phyloP scores from a whole-genome alignment of 2,329 filamentous ascomycete species.

The Fonsecaea multimorphosa region DNA sequence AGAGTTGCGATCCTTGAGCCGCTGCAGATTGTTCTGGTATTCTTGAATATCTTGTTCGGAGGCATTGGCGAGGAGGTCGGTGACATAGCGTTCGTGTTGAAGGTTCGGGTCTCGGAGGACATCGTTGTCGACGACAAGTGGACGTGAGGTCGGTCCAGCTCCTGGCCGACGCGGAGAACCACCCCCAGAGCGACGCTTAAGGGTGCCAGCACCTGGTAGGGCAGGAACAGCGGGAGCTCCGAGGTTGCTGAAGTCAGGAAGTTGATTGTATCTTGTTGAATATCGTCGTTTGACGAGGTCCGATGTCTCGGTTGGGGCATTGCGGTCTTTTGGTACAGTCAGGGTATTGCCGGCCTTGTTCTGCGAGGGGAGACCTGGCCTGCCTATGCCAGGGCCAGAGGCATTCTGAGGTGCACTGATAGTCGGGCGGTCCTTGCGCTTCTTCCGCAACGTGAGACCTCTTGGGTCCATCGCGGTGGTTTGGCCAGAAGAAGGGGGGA shows the following conservation, averaged over 20 bases:
- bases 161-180: constrained; percentile 63
- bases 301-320: constrained; percentile 54
- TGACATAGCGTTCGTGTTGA: constrained; percentile 73
- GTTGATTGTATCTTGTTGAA: constrained; percentile 86
- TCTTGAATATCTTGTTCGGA: constrained; percentile 84
- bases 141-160: constrained; percentile 56
- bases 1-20: constrained; percentile 77
- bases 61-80: constrained; percentile 77
- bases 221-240: constrained; percentile 73
- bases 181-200: constrained; percentile 48
- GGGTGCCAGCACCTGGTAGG: constrained; percentile 60
- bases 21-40: constrained; percentile 76
- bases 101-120: constrained; percentile 80
- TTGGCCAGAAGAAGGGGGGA: not conserved
- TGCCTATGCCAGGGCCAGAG: constrained; percentile 43
- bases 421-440: constrained; percentile 61
- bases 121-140: constrained; percentile 75
- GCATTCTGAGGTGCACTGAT: constrained; percentile 64
- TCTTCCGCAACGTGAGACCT: constrained; percentile 69
- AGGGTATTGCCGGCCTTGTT: constrained; percentile 46
- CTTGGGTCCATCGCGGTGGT: constrained; percentile 42
- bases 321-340: constrained; percentile 46
- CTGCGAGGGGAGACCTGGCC: constrained; percentile 41
- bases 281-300: constrained; percentile 95
- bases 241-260: constrained; percentile 71